Base-by-base conservation (phyloP, 208 protist species). In the Wallacemonas collosoma region DNA sequence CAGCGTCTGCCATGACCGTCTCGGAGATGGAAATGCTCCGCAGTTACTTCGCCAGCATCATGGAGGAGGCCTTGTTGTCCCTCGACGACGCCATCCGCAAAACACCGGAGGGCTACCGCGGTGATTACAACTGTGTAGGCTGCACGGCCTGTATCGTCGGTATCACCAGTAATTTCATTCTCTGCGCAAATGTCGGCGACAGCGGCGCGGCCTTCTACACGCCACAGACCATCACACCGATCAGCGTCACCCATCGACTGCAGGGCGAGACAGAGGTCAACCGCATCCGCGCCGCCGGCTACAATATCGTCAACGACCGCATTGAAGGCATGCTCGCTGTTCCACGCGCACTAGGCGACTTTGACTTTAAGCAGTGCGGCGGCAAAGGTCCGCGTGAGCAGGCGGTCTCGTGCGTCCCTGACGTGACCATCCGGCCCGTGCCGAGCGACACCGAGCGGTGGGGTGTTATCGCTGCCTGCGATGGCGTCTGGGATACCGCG, bases 351-450 rank as follows among this genome's bases (percentile, higher is more conserved):
- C 68, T 96, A 47, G 91, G 91, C 36, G 91, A 96, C 74, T 94
- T 88, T 64, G 91, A 94, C 73, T 96, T 96, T 67, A 96, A 96
- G 80, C 91, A 96, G 76, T 91, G 83, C 56, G 89, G 89, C 17
- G 83, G 86, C 5, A 61, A 68, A 2, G 72, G 68, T 5, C 77
- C 84, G 47, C 36, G 39, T 8, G 76, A 93, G 73, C 91, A 96
- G 80, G 91, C 91, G 2, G 91, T 96, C 3, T 76, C 69, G 5
- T 77, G 75, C 2, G 76, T 88, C 8, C 91, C 91, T 2, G 86
- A 89, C 60, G 88, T 94, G 1, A 90, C 88, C 1, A 82, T 91
- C 51, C 79, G 73, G 68, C 83, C 87, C 0, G 80, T 89, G 48
- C 84, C 89, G 54, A 81, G 41, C 47, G 75, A 72, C 53, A 76